Base-by-base conservation (phyloP, 2,329 filamentous ascomycete species). In the Chrysoporthe puriensis region DNA sequence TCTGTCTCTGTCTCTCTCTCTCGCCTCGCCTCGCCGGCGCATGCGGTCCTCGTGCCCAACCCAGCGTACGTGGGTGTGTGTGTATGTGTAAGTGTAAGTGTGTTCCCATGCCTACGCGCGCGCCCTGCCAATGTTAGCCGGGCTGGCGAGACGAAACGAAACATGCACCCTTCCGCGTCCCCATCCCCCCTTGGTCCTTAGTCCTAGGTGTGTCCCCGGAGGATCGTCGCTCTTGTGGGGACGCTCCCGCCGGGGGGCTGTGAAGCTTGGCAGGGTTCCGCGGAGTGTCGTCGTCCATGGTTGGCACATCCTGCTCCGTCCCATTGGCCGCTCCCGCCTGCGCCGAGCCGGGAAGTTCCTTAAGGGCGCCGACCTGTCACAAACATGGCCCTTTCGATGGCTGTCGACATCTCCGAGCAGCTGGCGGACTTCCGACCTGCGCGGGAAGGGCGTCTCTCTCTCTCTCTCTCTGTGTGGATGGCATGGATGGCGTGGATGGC, bases 351-450 rank as follows among this genome's bases (percentile, higher is more conserved):
- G 48, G n/a, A 26, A 21, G 3, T 52, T 52, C 48, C 48, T 52
- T 26, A 26, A 26, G 48, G n/a, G 26, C n/a, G 9, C 14, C 14
- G 21, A 52, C 48, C 48, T 52, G 48, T 52, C 48, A 52, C 48
- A 52, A 26, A 9, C 48, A 52, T 21, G 26, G 9, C 48, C 48
- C 26, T 21, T 21, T 14, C 6, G n/a, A 26, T 13, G n/a, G 26
- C 48, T 13, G 8, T 50, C 48, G 48, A 52, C 48, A 52, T 52
- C 48, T 52, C 48, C 48, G 48, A 52, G 48, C 21, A n/a, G 26
- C n/a, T 21, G 14, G 48, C 48, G 48, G 48, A 52, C 48, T 5
- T 52, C 48, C 48, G 48, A 52, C 48, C 21, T 16, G 21, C 21
- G 48, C 26, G 48, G 14, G 21, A 2, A 14, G n/a, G 13, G n/a